Conservation (phyloP, 805 yeast species). For the Debaryomyces prosopidis region DNA sequence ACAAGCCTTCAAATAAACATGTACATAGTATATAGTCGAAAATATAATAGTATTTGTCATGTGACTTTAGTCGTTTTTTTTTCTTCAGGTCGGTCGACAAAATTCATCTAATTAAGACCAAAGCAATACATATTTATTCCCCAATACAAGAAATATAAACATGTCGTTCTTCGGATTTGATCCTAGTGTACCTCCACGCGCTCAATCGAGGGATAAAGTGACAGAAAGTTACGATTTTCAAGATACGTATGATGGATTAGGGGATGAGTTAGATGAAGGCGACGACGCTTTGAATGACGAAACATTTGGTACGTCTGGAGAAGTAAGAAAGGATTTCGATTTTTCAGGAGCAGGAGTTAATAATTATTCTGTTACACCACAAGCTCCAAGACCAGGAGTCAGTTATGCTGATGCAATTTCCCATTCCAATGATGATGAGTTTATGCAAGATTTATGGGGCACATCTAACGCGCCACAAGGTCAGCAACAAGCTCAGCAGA, state of each 20-base stretch:
- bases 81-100: background rate
- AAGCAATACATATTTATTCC: background rate
- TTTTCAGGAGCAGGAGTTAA: conserved; percentile 44
- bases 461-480: conserved; percentile 29
- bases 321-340: conserved; percentile 62
- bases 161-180: conserved; percentile 75
- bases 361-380: conserved; percentile 6
- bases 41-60: background rate
- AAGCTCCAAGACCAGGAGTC: conserved; percentile 22
- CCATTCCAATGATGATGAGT: conserved; percentile 39
- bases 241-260: conserved; percentile 79
- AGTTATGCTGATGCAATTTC: conserved; percentile 45
- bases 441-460: conserved; percentile 49
- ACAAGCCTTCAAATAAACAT: conserved; percentile 54
- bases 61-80: background rate
- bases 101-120: background rate
- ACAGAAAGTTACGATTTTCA: conserved; percentile 66
- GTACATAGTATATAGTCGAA: background rate
- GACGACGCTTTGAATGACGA: conserved; percentile 82
- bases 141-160: background rate
- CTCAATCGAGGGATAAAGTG: conserved; percentile 13
- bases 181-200: conserved; percentile 41
- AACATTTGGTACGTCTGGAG: conserved; percentile 63
- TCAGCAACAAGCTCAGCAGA: conserved; percentile 14
- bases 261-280: conserved; percentile 60